A percentile compares a stretch with the other conserved stretches of the same genome.
phyloP scores from a whole-genome alignment of 495 filamentous ascomycete species.

The Trichocladium antarcticum region DNA sequence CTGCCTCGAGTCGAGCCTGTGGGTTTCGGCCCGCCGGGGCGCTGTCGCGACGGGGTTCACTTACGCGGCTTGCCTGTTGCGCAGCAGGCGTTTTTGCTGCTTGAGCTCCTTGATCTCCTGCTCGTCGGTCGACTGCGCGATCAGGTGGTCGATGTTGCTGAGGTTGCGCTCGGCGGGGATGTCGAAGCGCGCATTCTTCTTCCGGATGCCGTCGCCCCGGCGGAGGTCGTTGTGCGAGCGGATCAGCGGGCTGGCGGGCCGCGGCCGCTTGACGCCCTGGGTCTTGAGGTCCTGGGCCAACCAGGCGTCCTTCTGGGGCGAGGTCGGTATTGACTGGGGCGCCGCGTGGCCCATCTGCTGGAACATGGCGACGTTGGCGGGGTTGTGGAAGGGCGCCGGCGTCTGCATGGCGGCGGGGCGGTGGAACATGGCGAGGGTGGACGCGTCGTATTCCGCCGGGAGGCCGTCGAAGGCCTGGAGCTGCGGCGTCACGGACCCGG shows the following conservation, averaged over 20 bases:
- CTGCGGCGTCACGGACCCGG: conserved; percentile 35
- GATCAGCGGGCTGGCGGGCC: conserved; percentile 58
- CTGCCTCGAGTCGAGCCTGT: conserved; percentile 86
- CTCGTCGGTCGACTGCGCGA: conserved; percentile 78
- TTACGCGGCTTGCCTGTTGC: conserved; percentile 95
- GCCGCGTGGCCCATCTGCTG: conserved; percentile 33
- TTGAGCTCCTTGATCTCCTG: conserved; percentile 96
- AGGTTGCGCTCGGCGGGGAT: conserved; percentile 90
- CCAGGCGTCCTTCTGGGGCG: conserved; percentile 46
- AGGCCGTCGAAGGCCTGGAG: conserved; percentile 53
- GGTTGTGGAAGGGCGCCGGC: conserved; percentile 44
- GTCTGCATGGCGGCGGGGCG: conserved; percentile 34
- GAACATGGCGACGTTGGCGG: conserved; percentile 41
- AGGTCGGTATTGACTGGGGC: conserved; percentile 36
- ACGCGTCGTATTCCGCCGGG: conserved; percentile 47
- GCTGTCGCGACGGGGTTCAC: conserved; percentile 33
- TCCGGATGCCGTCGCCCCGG: conserved; percentile 86
- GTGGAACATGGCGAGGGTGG: conserved; percentile 43
- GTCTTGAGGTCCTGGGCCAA: conserved; percentile 45
- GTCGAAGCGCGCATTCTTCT: conserved; percentile 99
- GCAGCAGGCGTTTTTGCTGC: conserved; percentile 89
- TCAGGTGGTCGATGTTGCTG: conserved; percentile 88
- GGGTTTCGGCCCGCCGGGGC: too few species aligned
- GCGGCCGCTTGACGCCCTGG: conserved; percentile 59
- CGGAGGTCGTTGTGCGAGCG: conserved; percentile 69